A percentile compares a stretch with the other conserved stretches of the same genome.
Conservation (phyloP, 805 yeast genomes). For the Teunomyces funiuensis region DNA sequence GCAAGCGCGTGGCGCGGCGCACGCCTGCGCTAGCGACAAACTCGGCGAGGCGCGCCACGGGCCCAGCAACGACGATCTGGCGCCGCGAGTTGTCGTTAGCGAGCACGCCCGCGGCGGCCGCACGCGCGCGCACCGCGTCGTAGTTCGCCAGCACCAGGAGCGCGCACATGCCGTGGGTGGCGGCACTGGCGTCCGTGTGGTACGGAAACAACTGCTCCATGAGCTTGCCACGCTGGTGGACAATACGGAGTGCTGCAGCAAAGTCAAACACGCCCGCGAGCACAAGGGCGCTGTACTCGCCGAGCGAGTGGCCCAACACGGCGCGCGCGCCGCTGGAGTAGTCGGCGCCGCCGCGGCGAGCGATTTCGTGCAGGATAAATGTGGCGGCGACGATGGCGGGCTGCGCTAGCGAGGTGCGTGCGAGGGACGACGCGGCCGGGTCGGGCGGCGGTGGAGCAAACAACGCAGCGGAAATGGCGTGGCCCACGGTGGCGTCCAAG, state of each 20-base stretch:
- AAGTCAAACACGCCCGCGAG: constrained; percentile 36
- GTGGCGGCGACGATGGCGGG: constrained; percentile 51
- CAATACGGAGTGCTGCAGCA: constrained; percentile 39
- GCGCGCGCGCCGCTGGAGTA: constrained; percentile 13
- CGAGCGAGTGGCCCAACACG: constrained; percentile 50
- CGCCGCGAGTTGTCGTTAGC: constrained; percentile 47
- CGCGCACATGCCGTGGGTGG: constrained; percentile 10
- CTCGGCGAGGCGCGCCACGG: constrained; percentile 19
- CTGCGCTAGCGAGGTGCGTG: constrained; percentile 47
- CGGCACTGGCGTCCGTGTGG: constrained; percentile 13
- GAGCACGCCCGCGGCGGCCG: constrained; percentile 25
- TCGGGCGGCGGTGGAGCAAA: constrained; percentile 7
- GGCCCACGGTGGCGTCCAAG: constrained; percentile 23
- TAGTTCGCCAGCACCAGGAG: constrained; percentile 6
- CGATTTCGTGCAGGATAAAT: constrained; percentile 25
- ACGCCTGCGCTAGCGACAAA: constrained; percentile 19
- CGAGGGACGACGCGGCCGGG: constrained; percentile 11
- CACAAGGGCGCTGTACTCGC: constrained; percentile 48
- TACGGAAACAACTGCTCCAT: constrained; percentile 31
- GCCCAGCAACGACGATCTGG: constrained; percentile 49
- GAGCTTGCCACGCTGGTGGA: constrained; percentile 42
- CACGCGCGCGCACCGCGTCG: constrained; percentile 2
- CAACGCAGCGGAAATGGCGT: background rate
- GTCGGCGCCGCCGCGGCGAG: constrained; percentile 1
- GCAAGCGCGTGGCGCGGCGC: constrained; percentile 30